Percentiles rank a stretch among this genome's conserved stretches.
Evolutionary conservation across 768 basidiomycete genomes (phyloP).

Genomic region (Pleurotus tuber-regium): DNA sequence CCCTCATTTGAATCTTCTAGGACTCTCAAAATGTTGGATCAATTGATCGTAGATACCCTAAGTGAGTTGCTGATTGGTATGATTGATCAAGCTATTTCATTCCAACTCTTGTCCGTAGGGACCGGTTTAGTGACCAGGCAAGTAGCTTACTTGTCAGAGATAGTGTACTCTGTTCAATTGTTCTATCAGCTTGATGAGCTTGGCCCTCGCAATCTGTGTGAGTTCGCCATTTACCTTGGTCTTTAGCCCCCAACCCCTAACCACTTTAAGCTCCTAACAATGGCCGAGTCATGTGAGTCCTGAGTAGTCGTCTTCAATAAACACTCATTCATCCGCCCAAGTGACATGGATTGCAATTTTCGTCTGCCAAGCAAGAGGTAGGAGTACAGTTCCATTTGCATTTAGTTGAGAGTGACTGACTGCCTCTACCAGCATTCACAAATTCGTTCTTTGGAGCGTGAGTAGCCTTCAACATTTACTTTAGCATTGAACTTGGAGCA

Average conservation of each 20-base stretch:
- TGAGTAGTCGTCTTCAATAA: neutral
- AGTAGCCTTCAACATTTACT: neutral
- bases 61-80: neutral
- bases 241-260: neutral
- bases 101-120: neutral
- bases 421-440: neutral
- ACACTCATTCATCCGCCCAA: neutral
- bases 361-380: constrained; percentile 2
- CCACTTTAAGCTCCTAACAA: neutral
- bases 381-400: neutral
- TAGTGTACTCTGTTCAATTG: neutral
- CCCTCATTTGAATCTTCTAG: no score
- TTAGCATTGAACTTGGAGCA: neutral
- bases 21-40: neutral
- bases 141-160: neutral
- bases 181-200: neutral
- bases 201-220: neutral
- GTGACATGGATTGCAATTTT: constrained; percentile 1
- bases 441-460: constrained; percentile 8
- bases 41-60: constrained; percentile 2
- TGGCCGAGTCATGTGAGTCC: neutral
- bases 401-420: neutral
- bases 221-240: neutral
- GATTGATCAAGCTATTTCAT: neutral
- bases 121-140: constrained; percentile 2